Base-by-base conservation (phyloP, 164 flowering plant species). In the Nymphaea thermarum region DNA sequence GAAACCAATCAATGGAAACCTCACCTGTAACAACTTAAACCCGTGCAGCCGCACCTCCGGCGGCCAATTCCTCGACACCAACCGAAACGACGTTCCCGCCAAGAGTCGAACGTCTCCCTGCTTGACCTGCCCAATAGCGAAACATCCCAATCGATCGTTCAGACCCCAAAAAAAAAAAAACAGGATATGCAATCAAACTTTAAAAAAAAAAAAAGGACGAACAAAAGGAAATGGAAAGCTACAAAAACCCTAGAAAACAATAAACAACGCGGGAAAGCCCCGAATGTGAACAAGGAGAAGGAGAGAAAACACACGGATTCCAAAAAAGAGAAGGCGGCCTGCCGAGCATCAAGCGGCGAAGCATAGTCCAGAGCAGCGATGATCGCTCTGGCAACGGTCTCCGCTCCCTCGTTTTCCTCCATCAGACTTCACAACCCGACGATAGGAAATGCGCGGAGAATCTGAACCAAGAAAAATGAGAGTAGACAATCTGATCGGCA, bases 1-100 rank as follows among this genome's bases (percentile, higher is more conserved):
- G 36, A 25, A 25, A 25, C 36, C 36, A 25, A 25, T 25, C 36
- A 25, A 25, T 25, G 36, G 36, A 17, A 62, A 42, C 17, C 59
- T 25, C 68, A 93, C 98, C 96, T 94, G 99, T 67, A 95, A 73
- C 97, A 92, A 80, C 80, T 95, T 95, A 68, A 84, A 87, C 4
- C 94, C 96, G 65, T 92, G 96, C 77, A 95, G 73, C 65, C 98
- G 88, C 68, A 95, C 86, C 79, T 92, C 98, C 42, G 96, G 82
- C 66, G 96, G 81, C 90, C 91, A 90, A 53, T 95, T 89, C 67
- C 82, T 90, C 74, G 79, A 88, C 12, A 88, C 96, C 66, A 95
- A 78, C 71, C 77, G 65, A 74, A 95, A 86, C 0, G 97, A 91
- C 68, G 87, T 80, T 71, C 65, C 84, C 15, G 87, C 97, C 76